These are phyloP conservation scores for Sicyos baderoa DNA, from an alignment of 306 rosid genomes.

Conservation along the genomic window DNA sequence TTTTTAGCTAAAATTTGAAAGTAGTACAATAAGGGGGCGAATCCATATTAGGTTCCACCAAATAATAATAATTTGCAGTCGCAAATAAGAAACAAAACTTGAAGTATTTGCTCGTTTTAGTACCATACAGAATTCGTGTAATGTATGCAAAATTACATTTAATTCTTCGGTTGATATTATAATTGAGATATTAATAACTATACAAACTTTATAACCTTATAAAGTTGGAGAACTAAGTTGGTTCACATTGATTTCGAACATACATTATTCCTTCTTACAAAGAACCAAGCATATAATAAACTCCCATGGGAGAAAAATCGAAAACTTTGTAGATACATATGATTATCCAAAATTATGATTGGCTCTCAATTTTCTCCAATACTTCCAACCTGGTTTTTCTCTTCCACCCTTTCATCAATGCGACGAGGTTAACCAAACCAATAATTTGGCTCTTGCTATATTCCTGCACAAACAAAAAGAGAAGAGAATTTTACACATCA, in stretches of 20 bases:
- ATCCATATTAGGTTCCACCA: neutral
- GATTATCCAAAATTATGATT: neutral
- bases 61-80: neutral
- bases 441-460: slow-evolving; percentile 71
- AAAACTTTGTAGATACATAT: neutral
- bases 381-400: slow-evolving; percentile 87
- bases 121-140: neutral
- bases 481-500: no score
- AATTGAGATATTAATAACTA: neutral
- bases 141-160: neutral
- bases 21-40: neutral
- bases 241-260: neutral
- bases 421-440: slow-evolving; percentile 89
- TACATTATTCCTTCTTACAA: slow-evolving; percentile 9
- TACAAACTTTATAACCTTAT: slow-evolving; percentile 10
- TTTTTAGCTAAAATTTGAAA: no score
- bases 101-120: neutral
- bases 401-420: slow-evolving; percentile 96
- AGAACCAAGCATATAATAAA: slow-evolving; percentile 6
- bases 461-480: slow-evolving; percentile 46
- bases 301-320: slow-evolving; percentile 1
- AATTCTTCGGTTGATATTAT: neutral
- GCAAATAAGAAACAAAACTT: neutral
- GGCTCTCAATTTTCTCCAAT: slow-evolving; percentile 78
- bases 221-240: neutral